Evolutionary conservation across 305 asterid genomes (phyloP).

Genomic region (Fraxinus sp.): DNA sequence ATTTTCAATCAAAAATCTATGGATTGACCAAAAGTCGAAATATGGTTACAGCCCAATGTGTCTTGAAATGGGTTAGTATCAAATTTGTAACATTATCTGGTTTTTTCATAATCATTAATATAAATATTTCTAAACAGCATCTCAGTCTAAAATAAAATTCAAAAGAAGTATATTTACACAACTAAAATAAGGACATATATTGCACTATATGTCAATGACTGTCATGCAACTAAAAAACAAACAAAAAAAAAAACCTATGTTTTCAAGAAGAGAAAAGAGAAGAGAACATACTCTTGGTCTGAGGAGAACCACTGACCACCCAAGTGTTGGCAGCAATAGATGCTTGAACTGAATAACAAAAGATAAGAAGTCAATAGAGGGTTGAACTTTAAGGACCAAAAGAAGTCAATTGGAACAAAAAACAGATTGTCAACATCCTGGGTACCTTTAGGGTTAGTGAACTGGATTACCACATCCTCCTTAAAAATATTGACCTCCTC

Average conservation of each 20-base stretch:
- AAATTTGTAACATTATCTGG: not conserved
- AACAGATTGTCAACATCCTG: not conserved
- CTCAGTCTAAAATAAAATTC: not conserved
- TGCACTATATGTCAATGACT: not conserved
- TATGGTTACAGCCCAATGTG: not conserved
- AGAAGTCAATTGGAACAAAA: not conserved
- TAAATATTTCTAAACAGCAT: not conserved
- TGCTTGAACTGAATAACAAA: slow-evolving; percentile 63
- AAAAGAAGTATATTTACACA: not conserved
- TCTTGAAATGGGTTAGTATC: not conserved
- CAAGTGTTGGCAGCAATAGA: slow-evolving; percentile 86
- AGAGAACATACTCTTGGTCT: slow-evolving; percentile 62
- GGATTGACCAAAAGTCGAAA: not conserved
- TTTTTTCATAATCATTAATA: not conserved
- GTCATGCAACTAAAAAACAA: not conserved
- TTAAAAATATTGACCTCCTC: slow-evolving; percentile 86
- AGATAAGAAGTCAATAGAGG: not conserved
- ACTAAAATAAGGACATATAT: not conserved
- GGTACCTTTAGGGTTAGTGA: slow-evolving; percentile 69
- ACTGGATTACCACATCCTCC: slow-evolving; percentile 83
- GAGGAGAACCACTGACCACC: slow-evolving; percentile 88
- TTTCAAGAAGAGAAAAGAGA: not conserved
- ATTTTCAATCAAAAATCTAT: not conserved
- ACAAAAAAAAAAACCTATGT: not conserved
- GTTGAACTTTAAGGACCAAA: not conserved